Evolutionary conservation across 1,284 basidiomycete species (phyloP).

Genomic region (Tremellales sp.): DNA sequence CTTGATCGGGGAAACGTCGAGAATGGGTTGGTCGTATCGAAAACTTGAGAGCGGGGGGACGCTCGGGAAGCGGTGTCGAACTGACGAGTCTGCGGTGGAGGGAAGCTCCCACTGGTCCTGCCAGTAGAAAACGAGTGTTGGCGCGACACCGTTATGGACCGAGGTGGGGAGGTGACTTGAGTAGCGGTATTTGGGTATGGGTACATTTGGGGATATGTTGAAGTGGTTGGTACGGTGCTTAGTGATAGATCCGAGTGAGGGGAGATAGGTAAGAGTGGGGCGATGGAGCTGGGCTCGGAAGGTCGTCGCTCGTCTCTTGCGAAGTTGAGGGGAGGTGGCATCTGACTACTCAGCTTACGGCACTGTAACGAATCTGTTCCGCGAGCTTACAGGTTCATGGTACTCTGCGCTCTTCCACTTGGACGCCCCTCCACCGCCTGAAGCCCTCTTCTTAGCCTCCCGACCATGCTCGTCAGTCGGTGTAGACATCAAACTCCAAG

Average conservation of each 20-base stretch:
- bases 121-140: slow-evolving; percentile 4
- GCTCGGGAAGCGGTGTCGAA: not conserved
- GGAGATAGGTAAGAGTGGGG: not conserved
- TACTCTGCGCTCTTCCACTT: not conserved
- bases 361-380: not conserved
- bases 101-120: too few species aligned
- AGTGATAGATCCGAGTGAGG: not conserved
- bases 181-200: not conserved
- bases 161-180: not conserved
- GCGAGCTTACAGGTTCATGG: not conserved
- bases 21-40: not conserved
- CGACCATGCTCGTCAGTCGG: not conserved
- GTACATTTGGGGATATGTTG: not conserved
- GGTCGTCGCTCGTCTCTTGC: slow-evolving; percentile 2
- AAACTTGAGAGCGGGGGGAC: too few species aligned
- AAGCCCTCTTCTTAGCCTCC: not conserved
- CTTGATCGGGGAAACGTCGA: not conserved
- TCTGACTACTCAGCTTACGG: not conserved
- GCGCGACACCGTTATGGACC: slow-evolving; percentile 1
- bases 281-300: slow-evolving; percentile 4
- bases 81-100: not conserved
- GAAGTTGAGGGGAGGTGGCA: not conserved
- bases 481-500: slow-evolving; percentile 6
- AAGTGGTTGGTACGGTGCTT: not conserved
- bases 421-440: not conserved